These are phyloP conservation scores for Pholiota microspora DNA, from an alignment of 768 basidiomycete genomes.

Conservation along the genomic window DNA sequence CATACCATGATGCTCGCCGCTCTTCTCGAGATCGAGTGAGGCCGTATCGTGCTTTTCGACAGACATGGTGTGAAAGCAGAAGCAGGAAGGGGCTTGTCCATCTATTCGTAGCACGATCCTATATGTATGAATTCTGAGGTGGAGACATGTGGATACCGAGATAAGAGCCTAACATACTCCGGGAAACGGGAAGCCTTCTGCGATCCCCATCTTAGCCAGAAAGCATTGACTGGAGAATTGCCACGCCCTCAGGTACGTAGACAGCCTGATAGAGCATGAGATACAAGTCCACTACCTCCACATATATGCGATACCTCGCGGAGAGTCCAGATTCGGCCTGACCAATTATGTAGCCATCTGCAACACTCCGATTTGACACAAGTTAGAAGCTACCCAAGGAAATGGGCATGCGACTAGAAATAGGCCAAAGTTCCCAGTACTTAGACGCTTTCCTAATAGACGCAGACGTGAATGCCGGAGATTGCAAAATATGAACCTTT, in stretches of 20 bases:
- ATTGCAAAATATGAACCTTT: background rate
- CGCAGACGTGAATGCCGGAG: background rate
- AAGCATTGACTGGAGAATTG: background rate
- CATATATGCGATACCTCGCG: constrained; percentile 17
- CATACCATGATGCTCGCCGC: constrained; percentile 11
- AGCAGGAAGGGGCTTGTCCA: constrained; percentile 22
- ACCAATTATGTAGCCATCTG: constrained; percentile 5
- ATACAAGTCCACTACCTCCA: constrained; percentile 8
- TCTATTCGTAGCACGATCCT: constrained; percentile 6
- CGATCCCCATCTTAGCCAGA: constrained; percentile 8
- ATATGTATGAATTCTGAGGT: constrained; percentile 27
- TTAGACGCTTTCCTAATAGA: background rate
- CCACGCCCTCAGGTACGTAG: constrained; percentile 23
- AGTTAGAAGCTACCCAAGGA: background rate
- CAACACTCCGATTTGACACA: constrained; percentile 1
- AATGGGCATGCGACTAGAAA: background rate
- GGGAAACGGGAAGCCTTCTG: constrained; percentile 7
- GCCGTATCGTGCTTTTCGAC: constrained; percentile 23
- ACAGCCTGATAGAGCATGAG: constrained; percentile 6
- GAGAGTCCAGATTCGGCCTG: constrained; percentile 9
- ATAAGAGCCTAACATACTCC: constrained; percentile 21
- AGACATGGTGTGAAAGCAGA: constrained; percentile 30
- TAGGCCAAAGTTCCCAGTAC: background rate
- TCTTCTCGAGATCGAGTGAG: constrained; percentile 31
- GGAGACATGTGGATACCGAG: constrained; percentile 24